Base-by-base conservation (phyloP, 257 asterid genomes). In the Catharanthus roseus region DNA sequence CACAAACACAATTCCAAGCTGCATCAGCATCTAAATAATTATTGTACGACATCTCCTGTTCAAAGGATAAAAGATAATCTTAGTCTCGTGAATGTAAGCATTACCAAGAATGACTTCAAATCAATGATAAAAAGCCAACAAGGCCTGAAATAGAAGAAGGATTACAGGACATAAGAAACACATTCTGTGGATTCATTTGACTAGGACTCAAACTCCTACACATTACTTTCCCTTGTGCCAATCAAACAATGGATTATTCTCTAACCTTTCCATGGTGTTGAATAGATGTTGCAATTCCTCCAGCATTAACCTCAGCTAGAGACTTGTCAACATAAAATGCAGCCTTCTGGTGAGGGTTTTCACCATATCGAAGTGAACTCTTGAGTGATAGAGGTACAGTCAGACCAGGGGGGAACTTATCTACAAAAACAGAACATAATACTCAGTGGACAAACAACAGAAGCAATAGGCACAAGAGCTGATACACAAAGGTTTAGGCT, bases 1-100 rank as follows among this genome's bases (percentile, higher is more conserved):
- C 97, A 64, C 93, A 84, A 38, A 95, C 99, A 76, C 99, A 91
- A 78, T 91, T 95, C 99, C 97, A 95, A 66, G 99, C 99, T 68
- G 99, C 99, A 82, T 95, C 99, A 36, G 97, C 96, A 56, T 95
- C 99, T 76, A 91, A 81, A 80, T 88, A 89, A 68, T 91, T 95
- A 76, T 95, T 95, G 78, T 89, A 95, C 9, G 99, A 93, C 97
- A 93, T 91, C 79, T 91, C 96, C 99, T 93, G 95, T 77, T 33
- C 73, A 69, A 38, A 66, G 28, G 71, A 47, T 55, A 15, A 61
- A 36, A 58, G 29, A 49, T 45, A 36, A 28, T 21, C 10, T 69
- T 53, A 69, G 69, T 68, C 11, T 26, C 34, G 19, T 21, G 51
- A 31, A 64, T 54, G 16, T 10, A 6, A 26, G 10, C 56, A 65